Evolutionary conservation across 2,329 filamentous ascomycete species (phyloP).

Genomic region (Elsinoe perseae): DNA sequence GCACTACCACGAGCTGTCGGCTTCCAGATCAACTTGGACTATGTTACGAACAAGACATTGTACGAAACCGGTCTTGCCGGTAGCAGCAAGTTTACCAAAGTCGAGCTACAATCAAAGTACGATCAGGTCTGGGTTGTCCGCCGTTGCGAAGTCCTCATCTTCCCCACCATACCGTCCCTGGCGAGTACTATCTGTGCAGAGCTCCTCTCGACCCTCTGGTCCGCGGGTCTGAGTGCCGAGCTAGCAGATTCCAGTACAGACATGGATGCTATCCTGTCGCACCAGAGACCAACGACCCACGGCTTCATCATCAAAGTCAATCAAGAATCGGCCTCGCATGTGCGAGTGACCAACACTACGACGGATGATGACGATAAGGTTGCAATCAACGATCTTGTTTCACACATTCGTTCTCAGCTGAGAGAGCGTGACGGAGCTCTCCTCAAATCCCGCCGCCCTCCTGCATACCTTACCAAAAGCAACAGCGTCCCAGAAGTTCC

Average conservation of each 20-base stretch:
- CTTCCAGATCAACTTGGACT: constrained; percentile 84
- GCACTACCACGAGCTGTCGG: constrained; percentile 64
- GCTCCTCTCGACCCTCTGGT: constrained; percentile 71
- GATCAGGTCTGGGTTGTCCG: constrained; percentile 15
- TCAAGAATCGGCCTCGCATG: constrained; percentile 51
- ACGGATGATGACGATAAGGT: constrained; percentile 59
- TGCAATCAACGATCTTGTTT: constrained; percentile 61
- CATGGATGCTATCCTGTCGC: constrained; percentile 68
- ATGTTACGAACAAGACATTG: constrained; percentile 39
- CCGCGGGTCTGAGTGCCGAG: constrained; percentile 78
- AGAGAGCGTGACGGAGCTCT: constrained; percentile 65
- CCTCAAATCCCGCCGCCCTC: constrained; percentile 31
- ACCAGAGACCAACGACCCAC: constrained; percentile 69
- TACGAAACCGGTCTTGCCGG: constrained; percentile 34
- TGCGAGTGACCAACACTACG: constrained; percentile 61
- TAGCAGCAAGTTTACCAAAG: constrained; percentile 40
- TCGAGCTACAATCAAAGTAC: constrained; percentile 56
- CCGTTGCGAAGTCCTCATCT: constrained; percentile 74
- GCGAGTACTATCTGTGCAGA: constrained; percentile 70
- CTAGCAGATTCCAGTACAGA: constrained; percentile 60
- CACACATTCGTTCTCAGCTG: constrained; percentile 73
- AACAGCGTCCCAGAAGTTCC: constrained; percentile 35
- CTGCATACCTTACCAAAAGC: constrained; percentile 34
- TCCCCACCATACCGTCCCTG: constrained; percentile 72
- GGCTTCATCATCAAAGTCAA: constrained; percentile 88